Conservation (phyloP, 225 moss, liverwort and hornwort species). For the Pleurozium schreberi region DNA sequence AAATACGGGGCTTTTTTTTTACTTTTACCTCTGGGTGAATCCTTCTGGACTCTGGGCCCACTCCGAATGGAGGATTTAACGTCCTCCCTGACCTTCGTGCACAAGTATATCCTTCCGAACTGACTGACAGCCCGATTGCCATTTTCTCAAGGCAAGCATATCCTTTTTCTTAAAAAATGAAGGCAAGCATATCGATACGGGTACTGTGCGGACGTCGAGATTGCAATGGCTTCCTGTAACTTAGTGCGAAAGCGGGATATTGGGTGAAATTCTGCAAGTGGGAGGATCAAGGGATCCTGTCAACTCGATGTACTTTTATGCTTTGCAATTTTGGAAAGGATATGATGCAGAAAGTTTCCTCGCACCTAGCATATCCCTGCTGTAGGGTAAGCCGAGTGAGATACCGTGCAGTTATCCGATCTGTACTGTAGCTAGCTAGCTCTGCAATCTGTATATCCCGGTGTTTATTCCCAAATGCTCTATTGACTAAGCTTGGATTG, state of each 20-base stretch:
- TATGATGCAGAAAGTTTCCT: not conserved
- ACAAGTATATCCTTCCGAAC: not conserved
- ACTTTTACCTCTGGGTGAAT: not conserved
- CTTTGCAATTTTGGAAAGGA: not conserved
- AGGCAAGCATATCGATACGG: not conserved
- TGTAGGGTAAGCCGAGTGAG: not conserved
- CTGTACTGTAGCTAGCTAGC: not conserved
- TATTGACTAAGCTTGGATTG: not conserved
- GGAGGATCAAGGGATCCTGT: not conserved
- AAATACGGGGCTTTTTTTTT: no score
- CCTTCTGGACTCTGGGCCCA: no score
- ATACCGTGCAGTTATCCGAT: not conserved
- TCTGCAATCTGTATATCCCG: not conserved
- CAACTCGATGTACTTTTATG: not conserved
- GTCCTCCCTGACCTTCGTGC: not conserved
- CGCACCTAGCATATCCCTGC: not conserved
- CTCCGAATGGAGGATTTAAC: no score
- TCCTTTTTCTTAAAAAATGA: not conserved
- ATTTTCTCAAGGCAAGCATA: not conserved
- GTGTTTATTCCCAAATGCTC: not conserved
- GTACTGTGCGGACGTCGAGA: not conserved
- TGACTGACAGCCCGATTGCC: not conserved
- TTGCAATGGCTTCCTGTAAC: not conserved
- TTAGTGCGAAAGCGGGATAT: not conserved
- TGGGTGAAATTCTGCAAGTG: not conserved